phyloP scores from a whole-genome alignment of 139 green algal species.

The Closterium sp. region DNA sequence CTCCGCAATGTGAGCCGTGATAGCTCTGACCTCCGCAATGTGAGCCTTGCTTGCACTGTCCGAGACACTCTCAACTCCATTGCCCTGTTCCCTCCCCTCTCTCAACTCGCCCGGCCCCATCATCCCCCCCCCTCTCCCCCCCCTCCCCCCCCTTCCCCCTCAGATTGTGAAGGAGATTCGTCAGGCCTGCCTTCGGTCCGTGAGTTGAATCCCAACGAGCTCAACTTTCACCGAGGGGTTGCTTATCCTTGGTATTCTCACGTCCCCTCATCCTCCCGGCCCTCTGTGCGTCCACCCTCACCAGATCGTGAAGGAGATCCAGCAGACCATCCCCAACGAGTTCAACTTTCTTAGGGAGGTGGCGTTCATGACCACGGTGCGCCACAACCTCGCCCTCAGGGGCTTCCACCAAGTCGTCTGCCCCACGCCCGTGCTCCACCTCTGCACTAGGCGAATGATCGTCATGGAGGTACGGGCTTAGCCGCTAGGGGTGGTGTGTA shows the following conservation, averaged over 20 bases:
- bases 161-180: conserved; percentile 47
- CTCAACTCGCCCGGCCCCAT: too few species aligned
- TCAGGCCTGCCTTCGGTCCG: too few species aligned
- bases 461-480: conserved; percentile 29
- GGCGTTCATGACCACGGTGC: conserved; percentile 33
- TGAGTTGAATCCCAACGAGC: conserved; percentile 49
- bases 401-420: conserved; percentile 33
- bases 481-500: too few species aligned
- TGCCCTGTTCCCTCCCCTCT: too few species aligned
- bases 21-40: too few species aligned
- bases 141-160: neutral
- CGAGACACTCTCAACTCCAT: too few species aligned
- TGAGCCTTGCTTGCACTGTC: neutral
- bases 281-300: neutral
- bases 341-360: conserved; percentile 50
- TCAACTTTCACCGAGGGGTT: too few species aligned
- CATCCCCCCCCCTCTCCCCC: neutral
- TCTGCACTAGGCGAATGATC: conserved; percentile 30
- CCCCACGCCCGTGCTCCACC: conserved; percentile 13
- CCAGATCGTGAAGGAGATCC: conserved; percentile 46
- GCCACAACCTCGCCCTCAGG: conserved; percentile 12
- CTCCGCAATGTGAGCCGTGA: conserved; percentile 33
- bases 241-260: too few species aligned
- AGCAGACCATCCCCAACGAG: conserved; percentile 47
- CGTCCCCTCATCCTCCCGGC: conserved; percentile 10